These are phyloP conservation scores for Hypoxylon sp. DNA, from an alignment of 2,329 filamentous ascomycete genomes.

Conservation along the genomic window DNA sequence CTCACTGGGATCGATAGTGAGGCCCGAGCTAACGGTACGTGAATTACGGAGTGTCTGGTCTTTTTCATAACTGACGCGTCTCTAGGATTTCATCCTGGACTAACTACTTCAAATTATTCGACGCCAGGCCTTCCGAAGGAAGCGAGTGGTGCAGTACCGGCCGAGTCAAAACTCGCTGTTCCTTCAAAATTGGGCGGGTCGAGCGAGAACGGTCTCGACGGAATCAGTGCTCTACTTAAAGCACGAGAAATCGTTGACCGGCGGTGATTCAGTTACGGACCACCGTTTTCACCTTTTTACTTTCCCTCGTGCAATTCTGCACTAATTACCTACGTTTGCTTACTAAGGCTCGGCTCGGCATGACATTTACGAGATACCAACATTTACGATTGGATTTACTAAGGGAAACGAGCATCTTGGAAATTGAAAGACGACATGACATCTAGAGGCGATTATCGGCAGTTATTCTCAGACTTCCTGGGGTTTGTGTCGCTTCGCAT, in stretches of 20 bases:
- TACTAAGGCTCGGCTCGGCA: slow-evolving; percentile 30
- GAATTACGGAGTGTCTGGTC: background rate
- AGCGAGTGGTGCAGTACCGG: slow-evolving; percentile 16
- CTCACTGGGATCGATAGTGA: slow-evolving; percentile 22
- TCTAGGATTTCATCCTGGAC: slow-evolving; percentile 31
- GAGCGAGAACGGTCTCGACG: slow-evolving; percentile 60
- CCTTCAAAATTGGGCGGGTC: slow-evolving; percentile 28
- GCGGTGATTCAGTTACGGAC: slow-evolving; percentile 41
- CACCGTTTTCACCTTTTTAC: background rate
- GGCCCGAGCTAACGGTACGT: slow-evolving; percentile 37
- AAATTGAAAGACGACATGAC: slow-evolving; percentile 36
- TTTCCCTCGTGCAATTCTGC: slow-evolving; percentile 15
- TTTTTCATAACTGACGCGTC: slow-evolving; percentile 10
- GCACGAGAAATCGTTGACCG: slow-evolving; percentile 71
- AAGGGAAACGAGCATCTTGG: slow-evolving; percentile 36
- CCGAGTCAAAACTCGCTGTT: slow-evolving; percentile 28
- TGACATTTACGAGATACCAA: slow-evolving; percentile 37
- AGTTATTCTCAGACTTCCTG: background rate
- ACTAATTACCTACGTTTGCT: slow-evolving; percentile 34
- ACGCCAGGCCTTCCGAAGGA: slow-evolving; percentile 22
- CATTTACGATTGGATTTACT: slow-evolving; percentile 32
- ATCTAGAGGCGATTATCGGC: slow-evolving; percentile 13
- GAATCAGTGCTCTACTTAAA: slow-evolving; percentile 69
- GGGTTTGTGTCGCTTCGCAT: slow-evolving; percentile 9
- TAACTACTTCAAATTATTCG: slow-evolving; percentile 25